A percentile compares a stretch with the other conserved stretches of the same genome.
Evolutionary conservation across 208 protist genomes (phyloP).

Genomic region (Strigomonas culicis): DNA sequence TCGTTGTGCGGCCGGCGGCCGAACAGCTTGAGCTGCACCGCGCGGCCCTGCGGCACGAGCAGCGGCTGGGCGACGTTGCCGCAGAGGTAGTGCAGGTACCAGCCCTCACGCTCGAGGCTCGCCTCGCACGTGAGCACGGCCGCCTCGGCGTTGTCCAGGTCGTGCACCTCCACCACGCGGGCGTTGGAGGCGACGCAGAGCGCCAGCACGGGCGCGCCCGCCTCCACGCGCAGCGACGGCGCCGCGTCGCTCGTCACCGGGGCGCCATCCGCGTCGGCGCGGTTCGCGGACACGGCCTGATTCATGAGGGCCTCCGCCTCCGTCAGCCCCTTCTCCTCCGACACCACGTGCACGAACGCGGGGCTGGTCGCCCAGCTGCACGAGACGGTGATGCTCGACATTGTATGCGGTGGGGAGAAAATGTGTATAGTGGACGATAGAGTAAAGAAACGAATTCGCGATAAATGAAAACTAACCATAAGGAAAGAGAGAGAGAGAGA

Average conservation of each 20-base stretch:
- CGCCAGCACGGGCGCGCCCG: constrained; percentile 8
- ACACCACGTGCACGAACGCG: neutral
- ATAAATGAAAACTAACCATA: neutral
- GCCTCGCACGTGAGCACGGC: constrained; percentile 25
- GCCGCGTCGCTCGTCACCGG: neutral
- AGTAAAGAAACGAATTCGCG: neutral
- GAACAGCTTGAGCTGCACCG: constrained; percentile 33
- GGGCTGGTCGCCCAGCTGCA: constrained; percentile 1
- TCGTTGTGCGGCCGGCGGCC: constrained; percentile 14
- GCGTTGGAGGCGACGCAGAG: constrained; percentile 28
- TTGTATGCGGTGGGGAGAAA: neutral
- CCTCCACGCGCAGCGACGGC: neutral
- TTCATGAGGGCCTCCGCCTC: neutral
- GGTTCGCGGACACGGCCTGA: neutral
- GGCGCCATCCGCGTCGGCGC: neutral
- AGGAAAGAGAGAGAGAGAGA: constrained; percentile 13
- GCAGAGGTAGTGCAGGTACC: constrained; percentile 2
- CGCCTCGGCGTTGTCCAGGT: neutral
- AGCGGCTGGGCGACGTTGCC: constrained; percentile 2
- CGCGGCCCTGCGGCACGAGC: neutral
- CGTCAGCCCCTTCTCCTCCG: neutral
- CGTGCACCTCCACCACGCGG: constrained; percentile 17
- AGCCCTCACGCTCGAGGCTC: constrained; percentile 1
- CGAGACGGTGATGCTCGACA: neutral
- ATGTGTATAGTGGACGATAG: constrained; percentile 10